Base-by-base conservation (phyloP, 345 rosid genomes). In the Iberis pinnata region DNA sequence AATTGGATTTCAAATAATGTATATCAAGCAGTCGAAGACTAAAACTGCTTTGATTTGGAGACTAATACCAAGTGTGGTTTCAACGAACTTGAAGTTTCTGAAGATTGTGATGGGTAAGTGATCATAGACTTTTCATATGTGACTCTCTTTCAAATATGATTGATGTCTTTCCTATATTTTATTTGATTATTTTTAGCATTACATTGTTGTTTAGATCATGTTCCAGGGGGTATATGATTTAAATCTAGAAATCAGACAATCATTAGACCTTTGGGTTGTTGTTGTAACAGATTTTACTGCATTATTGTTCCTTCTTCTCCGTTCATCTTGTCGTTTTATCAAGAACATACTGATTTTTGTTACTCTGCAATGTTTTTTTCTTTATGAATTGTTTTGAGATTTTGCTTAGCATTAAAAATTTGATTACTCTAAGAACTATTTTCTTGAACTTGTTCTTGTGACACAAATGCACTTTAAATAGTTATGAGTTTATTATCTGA, bases 141-240 rank as follows among this genome's bases (percentile, higher is more conserved):
- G n/a, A 4, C 6, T 49, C 25, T 12, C 15, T 17, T 29, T 49
- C 25, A 17, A 17, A 49, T 61, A 22, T 39, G 62, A 43, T 35
- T 29, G 10, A 22, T n/a, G n/a, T n/a, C n/a, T n/a, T n/a, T n/a
- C n/a, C n/a, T 50, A 24, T 58, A 26, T 31, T 63, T 49, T 43
- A 27, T 56, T n/a, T n/a, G n/a, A n/a, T n/a, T n/a, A n/a, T n/a
- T n/a, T n/a, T n/a, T n/a, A 43, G 38, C 53, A 59, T 60, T 12
- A 58, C 69, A 62, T 54, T 18, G 31, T 38, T 73, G 69, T 51
- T 45, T 80, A n/a, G 97, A 75, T 88, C 50, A 82, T 93, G 61
- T 88, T 93, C 69, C 97, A 93, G 75, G 99, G n/a, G 99, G 63
- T 93, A 32, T 88, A 93, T 65, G 97, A 95, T 15, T 64, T 88